Percentiles rank a stretch among this genome's conserved stretches.
Evolutionary conservation across 306 rosid species (phyloP).

Genomic region (Datisca glomerata): DNA sequence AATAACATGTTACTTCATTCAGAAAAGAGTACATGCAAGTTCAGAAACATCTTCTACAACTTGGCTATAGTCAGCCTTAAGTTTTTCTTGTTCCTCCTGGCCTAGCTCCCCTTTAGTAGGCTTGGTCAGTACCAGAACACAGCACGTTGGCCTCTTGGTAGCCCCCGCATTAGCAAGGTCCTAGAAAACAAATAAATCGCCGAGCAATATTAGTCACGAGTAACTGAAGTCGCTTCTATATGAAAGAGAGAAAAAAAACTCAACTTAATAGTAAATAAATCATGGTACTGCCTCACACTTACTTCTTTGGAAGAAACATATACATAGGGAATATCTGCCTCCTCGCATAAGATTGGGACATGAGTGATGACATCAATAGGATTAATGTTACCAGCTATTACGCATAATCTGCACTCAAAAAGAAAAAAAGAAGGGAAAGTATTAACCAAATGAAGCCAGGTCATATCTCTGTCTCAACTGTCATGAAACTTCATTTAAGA

Average conservation of each 20-base stretch:
- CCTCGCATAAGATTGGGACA: constrained; percentile 85
- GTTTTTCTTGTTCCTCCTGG: constrained; percentile 56
- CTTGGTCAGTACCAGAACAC: constrained; percentile 73
- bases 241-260: too few relatives aligned
- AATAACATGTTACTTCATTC: constrained; percentile 15
- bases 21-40: constrained; percentile 45
- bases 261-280: neutral
- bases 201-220: too few relatives aligned
- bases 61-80: constrained; percentile 52
- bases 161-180: constrained; percentile 92
- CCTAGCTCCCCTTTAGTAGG: constrained; percentile 68
- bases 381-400: constrained; percentile 87
- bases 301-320: constrained; percentile 88
- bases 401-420: constrained; percentile 61
- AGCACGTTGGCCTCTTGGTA: constrained; percentile 97
- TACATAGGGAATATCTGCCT: constrained; percentile 60
- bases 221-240: too few relatives aligned
- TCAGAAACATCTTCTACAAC: constrained; percentile 55
- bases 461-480: too few relatives aligned
- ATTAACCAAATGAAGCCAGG: too few relatives aligned
- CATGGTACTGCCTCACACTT: constrained; percentile 7
- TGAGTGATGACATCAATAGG: constrained; percentile 95
- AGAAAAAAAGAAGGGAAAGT: too few relatives aligned
- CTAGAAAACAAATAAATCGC: constrained; percentile 20
- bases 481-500: too few relatives aligned